Base-by-base conservation (phyloP, 2,329 filamentous ascomycete genomes). In the Penicillium sp. region DNA sequence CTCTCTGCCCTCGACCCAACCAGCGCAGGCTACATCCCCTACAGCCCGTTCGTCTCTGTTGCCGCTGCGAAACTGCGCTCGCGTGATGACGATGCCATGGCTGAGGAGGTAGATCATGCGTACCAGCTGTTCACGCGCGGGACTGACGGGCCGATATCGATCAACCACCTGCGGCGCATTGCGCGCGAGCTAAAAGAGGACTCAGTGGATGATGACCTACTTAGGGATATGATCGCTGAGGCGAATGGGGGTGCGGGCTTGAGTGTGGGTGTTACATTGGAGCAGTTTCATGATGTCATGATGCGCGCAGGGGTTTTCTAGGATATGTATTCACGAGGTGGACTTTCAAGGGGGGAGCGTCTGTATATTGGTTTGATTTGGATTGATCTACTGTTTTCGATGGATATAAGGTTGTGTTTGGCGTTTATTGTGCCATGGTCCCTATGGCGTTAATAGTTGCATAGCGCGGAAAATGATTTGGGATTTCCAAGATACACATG, bases 201-300 rank as follows among this genome's bases (percentile, higher is more conserved):
- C 51, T 66, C 61, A 60, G 88, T 96, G 25, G 85, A 86, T 58
- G 95, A 98, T 68, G 88, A 91, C 49, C 77, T 96, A 70, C 78
- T 99, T 70, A 86, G 85, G 77, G 92, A 97, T 78, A 99, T 99
- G 95, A 89, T 99, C 57, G 79, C 92, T 49, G 93, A 98, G 80
- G 95, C 93, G 49, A 97, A 96, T 74, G 91, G 90, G 3, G 92
- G 91, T 1, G 86, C 83, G 4, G 88, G 89, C 16, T 83, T 90
- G 11, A 85, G 81, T 37, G 83, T 80, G 55, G 91, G 90, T 8
- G 93, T 96, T 10, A 85, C 81, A 42, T 80, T 88, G 69, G 88
- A 90, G 52, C 91, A 97, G 69, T 96, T 96, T 76, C 89, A 92
- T 75, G 85, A 85, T 54, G 90, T 96, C 5, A 93, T 96, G 92